Evolutionary conservation across 2,329 filamentous ascomycete genomes (phyloP).

Genomic region (Colletotrichum musae): DNA sequence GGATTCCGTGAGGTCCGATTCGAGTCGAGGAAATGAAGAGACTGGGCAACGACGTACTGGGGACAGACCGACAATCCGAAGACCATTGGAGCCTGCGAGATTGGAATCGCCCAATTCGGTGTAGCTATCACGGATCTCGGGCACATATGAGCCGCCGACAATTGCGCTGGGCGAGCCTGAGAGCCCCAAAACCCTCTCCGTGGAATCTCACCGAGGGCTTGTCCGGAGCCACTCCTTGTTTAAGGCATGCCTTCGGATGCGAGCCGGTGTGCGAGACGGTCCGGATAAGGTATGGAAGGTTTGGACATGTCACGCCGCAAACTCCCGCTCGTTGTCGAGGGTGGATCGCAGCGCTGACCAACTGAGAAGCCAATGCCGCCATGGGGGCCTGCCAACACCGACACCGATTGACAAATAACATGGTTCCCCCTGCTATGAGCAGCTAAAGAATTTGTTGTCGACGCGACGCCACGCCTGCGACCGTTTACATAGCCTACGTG

Average conservation of each 20-base stretch:
- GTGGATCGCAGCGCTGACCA: constrained; percentile 11
- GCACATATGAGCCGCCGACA: neutral
- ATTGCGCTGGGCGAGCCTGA: constrained; percentile 1
- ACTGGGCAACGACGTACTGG: neutral
- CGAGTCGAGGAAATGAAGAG: neutral
- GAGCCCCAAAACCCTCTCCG: neutral
- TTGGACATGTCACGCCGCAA: constrained; percentile 10
- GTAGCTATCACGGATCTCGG: constrained; percentile 1
- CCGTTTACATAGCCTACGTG: neutral
- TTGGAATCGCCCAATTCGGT: neutral
- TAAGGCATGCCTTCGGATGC: constrained; percentile 6
- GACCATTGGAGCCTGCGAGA: neutral
- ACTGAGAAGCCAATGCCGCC: constrained; percentile 15
- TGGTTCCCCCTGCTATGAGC: constrained; percentile 29
- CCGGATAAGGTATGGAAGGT: constrained; percentile 16
- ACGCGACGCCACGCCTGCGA: constrained; percentile 17
- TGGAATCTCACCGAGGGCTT: neutral
- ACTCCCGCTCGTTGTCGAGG: constrained; percentile 10
- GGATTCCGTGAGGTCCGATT: neutral
- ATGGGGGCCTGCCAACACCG: constrained; percentile 7
- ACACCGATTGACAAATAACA: constrained; percentile 39
- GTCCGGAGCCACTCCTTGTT: constrained; percentile 3
- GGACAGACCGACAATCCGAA: neutral
- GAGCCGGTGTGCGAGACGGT: constrained; percentile 20
- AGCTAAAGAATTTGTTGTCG: constrained; percentile 20